Evolutionary conservation across 2,329 filamentous ascomycete genomes (phyloP).

Genomic region (Bipolaris cookei): DNA sequence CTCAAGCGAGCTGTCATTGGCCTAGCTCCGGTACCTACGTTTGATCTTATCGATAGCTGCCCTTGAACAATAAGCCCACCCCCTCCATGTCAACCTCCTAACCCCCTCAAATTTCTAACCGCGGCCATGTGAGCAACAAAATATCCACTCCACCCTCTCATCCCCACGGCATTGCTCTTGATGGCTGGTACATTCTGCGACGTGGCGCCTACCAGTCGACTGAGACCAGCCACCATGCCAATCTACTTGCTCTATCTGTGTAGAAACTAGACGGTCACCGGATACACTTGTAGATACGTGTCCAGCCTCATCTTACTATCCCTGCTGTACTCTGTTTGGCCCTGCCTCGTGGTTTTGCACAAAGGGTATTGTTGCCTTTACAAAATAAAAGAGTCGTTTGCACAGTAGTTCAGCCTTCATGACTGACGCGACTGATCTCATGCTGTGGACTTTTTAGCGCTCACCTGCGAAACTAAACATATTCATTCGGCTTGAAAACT

Average conservation of each 20-base stretch:
- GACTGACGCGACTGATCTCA: too few relatives aligned
- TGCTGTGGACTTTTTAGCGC: too few relatives aligned
- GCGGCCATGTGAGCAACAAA: conserved; percentile 11
- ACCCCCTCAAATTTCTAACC: conserved; percentile 16
- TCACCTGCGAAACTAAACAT: too few relatives aligned
- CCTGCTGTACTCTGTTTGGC: conserved; percentile 18
- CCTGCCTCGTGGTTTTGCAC: not conserved
- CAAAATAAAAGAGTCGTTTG: too few relatives aligned
- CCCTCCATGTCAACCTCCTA: conserved; percentile 16
- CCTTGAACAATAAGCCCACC: conserved; percentile 7
- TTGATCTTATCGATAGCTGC: conserved; percentile 19
- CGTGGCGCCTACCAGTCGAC: conserved; percentile 17
- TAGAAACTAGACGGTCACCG: conserved; percentile 18
- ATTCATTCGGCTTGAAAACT: too few relatives aligned
- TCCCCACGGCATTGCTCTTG: not conserved
- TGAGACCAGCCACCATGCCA: conserved; percentile 15
- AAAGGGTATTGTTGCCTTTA: too few relatives aligned
- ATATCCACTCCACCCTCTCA: conserved; percentile 12
- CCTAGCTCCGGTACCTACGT: not conserved
- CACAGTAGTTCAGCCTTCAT: too few relatives aligned
- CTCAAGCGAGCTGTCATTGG: conserved; percentile 4
- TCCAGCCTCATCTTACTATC: conserved; percentile 30
- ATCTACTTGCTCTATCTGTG: not conserved
- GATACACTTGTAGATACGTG: conserved; percentile 18
- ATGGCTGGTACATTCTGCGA: conserved; percentile 22